Evolutionary conservation across 306 rosid species (phyloP).

Genomic region (Delonix regia): DNA sequence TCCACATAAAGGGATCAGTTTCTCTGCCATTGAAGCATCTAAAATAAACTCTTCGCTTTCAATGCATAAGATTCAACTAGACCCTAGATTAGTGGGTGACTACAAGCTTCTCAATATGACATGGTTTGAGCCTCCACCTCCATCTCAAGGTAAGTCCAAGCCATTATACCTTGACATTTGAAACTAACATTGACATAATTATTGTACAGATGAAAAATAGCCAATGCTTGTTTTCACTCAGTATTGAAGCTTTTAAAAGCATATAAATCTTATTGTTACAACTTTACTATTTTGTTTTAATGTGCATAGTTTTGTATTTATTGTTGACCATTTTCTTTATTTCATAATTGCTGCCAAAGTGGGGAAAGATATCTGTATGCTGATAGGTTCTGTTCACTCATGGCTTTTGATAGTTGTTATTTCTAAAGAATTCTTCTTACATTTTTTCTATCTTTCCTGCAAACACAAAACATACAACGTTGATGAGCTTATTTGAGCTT

Average conservation of each 20-base stretch:
- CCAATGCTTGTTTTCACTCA: not conserved
- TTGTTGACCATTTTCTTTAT: slow-evolving; percentile 22
- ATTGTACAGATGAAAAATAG: not conserved
- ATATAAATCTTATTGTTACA: not conserved
- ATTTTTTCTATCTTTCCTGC: not conserved
- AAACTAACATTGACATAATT: slow-evolving; percentile 10
- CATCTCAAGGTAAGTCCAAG: slow-evolving; percentile 66
- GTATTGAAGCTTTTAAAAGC: not conserved
- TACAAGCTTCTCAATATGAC: slow-evolving; percentile 81
- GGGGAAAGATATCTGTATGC: not conserved
- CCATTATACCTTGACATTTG: not conserved
- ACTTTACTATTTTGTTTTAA: not conserved
- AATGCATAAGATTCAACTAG: slow-evolving; percentile 68
- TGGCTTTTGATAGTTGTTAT: slow-evolving; percentile 18
- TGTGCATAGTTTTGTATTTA: not conserved
- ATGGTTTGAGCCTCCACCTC: slow-evolving; percentile 82
- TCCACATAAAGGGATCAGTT: slow-evolving; percentile 72
- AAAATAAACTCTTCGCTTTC: slow-evolving; percentile 73
- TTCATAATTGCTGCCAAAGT: slow-evolving; percentile 13
- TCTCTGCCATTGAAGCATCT: slow-evolving; percentile 67
- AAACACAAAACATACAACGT: not conserved
- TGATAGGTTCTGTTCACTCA: slow-evolving; percentile 6
- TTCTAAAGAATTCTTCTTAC: not conserved
- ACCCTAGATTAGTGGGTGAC: slow-evolving; percentile 74
- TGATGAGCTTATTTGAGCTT: not conserved